Base-by-base conservation (phyloP, 306 rosid genomes). In the Ceratonia siliqua region DNA sequence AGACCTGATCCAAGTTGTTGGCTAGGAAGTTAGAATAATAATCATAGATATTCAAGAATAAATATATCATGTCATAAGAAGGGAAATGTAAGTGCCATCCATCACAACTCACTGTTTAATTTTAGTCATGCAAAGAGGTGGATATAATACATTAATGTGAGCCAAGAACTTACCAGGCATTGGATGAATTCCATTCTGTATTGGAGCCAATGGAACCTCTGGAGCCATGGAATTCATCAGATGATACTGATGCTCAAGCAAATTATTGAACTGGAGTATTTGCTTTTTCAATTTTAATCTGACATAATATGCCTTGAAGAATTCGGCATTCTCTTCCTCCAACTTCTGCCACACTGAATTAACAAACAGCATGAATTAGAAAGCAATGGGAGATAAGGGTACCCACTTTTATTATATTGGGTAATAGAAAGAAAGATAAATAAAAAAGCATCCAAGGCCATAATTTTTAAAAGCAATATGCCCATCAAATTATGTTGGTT, bases 271-370 rank as follows among this genome's bases (percentile, higher is more conserved):
- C 58, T 89, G 28, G 55, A 89, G 79, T 69, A 95, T 95, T 81
- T 95, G 99, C 78, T 85, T 90, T 81, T 95, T 95, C 89, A 95
- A 81, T 80, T 95, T 95, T 80, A 95, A 87, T 52, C 99, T 79
- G 70, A 90, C 85, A 62, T 92, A 90, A 78, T 95, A 95, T 1
- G 96, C 99, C 82, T 98, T 86, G 84, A 92, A 95, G 82, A 95
- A 95, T 68, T 95, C 98, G 0, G 87, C 88, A 82, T 95, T 95
- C 83, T 92, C 99, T 85, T 95, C 98, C 82, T 95, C 99, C 92
- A 95, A 85, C 86, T 92, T 92, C 91, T 90, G 97, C 99, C 99
- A 95, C 54, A 95, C 99, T 95, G 83, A 68, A 83, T 58, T 20
- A 55, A 70, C 57, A 50, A 66, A 61, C 78, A 70, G 48, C 30